Base-by-base conservation (phyloP, 495 filamentous ascomycete genomes). In the Lindgomyces ingoldianus region DNA sequence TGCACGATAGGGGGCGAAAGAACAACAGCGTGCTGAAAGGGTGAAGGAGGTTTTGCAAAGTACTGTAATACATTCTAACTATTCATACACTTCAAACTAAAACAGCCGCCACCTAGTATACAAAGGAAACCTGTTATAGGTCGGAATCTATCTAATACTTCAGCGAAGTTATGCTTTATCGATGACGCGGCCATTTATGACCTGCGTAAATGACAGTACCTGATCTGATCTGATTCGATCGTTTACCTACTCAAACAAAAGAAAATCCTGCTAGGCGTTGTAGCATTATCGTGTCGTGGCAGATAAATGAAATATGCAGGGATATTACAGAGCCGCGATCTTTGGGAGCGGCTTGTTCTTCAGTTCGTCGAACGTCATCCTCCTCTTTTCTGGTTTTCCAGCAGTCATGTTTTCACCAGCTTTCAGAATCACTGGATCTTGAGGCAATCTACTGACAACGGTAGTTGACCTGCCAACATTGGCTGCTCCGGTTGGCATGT, bases 281-380 rank as follows among this genome's bases (percentile, higher is more conserved):
- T 39, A 39, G 33, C 6, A 14, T 14, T 39, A 39, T 39, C 33
- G 33, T 39, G 33, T 6, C 14, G 6, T 39, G 6, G 6, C 6
- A 39, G 6, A 6, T 14, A 39, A 39, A 39, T 6, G 14, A 50
- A 26, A 14, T 2, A 9, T 50, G 8, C 47, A 33, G n/a, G 22
- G 22, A 12, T 14, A 55, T 30, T 56, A 67, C 44, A 67, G 29
- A 26, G 45, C 50, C 24, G 64, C 64, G 30, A 67, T 67, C 51
- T 33, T 39, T 22, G 58, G 58, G 21, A 67, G 52, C 24, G 64
- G 64, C 41, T 67, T 67, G 25, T 67, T 67, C 46, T 67, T 67
- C 25, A 60, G 33, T 25, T 66, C 63, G 1, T 66, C 63, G 14
- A 54, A 60, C 50, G 56, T 60, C 63, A 41, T 22, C 25, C 52